phyloP scores from a whole-genome alignment of 2,329 filamentous ascomycete species.

The Cadophora sp. region DNA sequence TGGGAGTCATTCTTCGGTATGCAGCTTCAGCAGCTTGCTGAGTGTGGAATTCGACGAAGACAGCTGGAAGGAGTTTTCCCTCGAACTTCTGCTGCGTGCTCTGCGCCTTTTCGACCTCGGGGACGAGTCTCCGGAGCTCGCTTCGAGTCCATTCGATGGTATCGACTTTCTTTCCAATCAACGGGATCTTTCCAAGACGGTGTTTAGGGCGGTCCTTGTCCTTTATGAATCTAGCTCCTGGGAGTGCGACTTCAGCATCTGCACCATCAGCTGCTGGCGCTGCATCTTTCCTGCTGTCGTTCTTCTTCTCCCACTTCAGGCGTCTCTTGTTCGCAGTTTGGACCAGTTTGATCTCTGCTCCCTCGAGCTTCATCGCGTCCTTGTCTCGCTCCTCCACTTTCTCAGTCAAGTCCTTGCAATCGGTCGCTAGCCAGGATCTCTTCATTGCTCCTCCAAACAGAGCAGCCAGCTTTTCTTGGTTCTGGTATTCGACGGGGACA shows the following conservation, averaged over 20 bases:
- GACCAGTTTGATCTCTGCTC: constrained; percentile 84
- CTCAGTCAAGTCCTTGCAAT: constrained; percentile 78
- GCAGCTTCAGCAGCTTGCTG: constrained; percentile 85
- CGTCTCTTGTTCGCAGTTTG: constrained; percentile 77
- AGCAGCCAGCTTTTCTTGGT: constrained; percentile 74
- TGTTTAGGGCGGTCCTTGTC: constrained; percentile 79
- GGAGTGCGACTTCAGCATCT: constrained; percentile 70
- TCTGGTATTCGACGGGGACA: constrained; percentile 80
- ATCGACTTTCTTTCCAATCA: constrained; percentile 88
- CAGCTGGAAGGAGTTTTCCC: constrained; percentile 64
- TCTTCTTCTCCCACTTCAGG: constrained; percentile 58
- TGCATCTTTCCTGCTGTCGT: constrained; percentile 53
- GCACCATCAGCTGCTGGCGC: constrained; percentile 51
- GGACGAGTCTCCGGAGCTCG: constrained; percentile 77
- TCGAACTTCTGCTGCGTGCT: constrained; percentile 68
- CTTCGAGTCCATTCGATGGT: constrained; percentile 88
- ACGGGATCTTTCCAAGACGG: constrained; percentile 68
- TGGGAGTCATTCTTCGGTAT: constrained; percentile 83
- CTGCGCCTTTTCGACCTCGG: constrained; percentile 73
- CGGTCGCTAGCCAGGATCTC: constrained; percentile 82
- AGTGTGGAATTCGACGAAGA: constrained; percentile 87
- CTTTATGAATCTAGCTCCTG: constrained; percentile 76
- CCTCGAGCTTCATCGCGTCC: constrained; percentile 82
- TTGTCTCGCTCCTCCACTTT: constrained; percentile 82
- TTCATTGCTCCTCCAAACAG: constrained; percentile 84